Evolutionary conservation across 495 filamentous ascomycete genomes (phyloP).

Genomic region (Neurospora sp.): DNA sequence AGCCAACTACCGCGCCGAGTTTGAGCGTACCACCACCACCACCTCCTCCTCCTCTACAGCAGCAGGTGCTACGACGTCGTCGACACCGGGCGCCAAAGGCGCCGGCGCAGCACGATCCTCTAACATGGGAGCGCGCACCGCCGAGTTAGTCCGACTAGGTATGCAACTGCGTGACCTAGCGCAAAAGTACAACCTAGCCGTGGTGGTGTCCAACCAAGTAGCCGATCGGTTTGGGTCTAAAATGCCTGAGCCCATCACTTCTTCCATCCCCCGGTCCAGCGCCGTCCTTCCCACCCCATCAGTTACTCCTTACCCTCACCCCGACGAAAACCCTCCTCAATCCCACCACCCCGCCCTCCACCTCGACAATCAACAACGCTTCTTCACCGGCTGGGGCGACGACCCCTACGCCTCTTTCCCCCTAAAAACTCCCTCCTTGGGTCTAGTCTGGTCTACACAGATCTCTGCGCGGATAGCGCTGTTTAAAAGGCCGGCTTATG

Average conservation of each 20-base stretch:
- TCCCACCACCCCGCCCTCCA: conserved; percentile 41
- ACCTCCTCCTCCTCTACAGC: conserved; percentile 2
- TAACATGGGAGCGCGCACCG: conserved; percentile 51
- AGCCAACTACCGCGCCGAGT: conserved; percentile 90
- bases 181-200: conserved; percentile 57
- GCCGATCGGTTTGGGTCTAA: conserved; percentile 60
- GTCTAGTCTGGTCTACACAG: conserved; percentile 84
- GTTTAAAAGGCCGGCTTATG: conserved; percentile 48
- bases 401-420: conserved; percentile 25
- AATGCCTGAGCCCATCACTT: conserved; percentile 6
- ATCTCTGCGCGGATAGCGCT: conserved; percentile 73
- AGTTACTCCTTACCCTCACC: conserved; percentile 27
- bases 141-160: conserved; percentile 68
- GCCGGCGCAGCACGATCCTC: conserved; percentile 14
- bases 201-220: conserved; percentile 96
- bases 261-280: conserved; percentile 6
- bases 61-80: not conserved
- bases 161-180: conserved; percentile 66
- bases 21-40: conserved; percentile 36
- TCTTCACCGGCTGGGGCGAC: conserved; percentile 92
- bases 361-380: conserved; percentile 84
- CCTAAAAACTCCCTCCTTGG: conserved; percentile 77
- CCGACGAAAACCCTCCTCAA: conserved; percentile 12
- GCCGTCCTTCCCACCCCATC: conserved; percentile 11
- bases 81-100: not conserved